Evolutionary conservation across 176 grass and related monocot species (phyloP).

Genomic region (Triticum turgidum): DNA sequence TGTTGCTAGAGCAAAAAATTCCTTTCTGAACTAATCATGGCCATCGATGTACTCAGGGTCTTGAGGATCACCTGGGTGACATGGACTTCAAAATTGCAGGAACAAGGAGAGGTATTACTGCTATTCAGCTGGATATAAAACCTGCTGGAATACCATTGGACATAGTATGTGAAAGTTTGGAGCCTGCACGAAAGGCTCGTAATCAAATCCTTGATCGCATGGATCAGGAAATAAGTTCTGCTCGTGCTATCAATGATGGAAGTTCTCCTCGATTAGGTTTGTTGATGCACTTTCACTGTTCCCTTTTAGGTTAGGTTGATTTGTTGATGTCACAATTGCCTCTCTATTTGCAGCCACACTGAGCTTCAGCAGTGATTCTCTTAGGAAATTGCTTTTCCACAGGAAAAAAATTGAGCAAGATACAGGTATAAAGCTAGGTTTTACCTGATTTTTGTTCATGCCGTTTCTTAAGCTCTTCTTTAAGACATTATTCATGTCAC

Average conservation of each 20-base stretch:
- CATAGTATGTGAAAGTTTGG: conserved; percentile 92
- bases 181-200: conserved; percentile 76
- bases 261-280: conserved; percentile 81
- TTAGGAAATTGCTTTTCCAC: conserved; percentile 70
- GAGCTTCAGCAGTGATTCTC: conserved; percentile 65
- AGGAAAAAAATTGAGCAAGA: conserved; percentile 92
- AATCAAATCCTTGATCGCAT: conserved; percentile 88
- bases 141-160: conserved; percentile 97
- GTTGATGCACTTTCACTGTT: conserved; percentile 7
- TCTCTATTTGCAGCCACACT: conserved; percentile 65
- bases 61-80: conserved; percentile 95
- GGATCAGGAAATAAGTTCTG: conserved; percentile 89
- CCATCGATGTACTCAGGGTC: conserved; percentile 55
- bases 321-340: conserved; percentile 27
- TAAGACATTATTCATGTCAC: not conserved
- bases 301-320: conserved; percentile 8
- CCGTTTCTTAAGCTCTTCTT: conserved; percentile 15
- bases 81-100: conserved; percentile 99
- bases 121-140: conserved; percentile 99
- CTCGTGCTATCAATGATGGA: conserved; percentile 70
- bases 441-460: conserved; percentile 12
- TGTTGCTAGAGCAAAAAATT: not conserved
- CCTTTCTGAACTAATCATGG: conserved; percentile 17
- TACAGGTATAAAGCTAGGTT: conserved; percentile 57
- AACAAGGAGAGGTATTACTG: conserved; percentile 92